These are phyloP conservation scores for Phytophthora colocasiae DNA, from an alignment of 352 stramenopile genomes.

Conservation along the genomic window DNA sequence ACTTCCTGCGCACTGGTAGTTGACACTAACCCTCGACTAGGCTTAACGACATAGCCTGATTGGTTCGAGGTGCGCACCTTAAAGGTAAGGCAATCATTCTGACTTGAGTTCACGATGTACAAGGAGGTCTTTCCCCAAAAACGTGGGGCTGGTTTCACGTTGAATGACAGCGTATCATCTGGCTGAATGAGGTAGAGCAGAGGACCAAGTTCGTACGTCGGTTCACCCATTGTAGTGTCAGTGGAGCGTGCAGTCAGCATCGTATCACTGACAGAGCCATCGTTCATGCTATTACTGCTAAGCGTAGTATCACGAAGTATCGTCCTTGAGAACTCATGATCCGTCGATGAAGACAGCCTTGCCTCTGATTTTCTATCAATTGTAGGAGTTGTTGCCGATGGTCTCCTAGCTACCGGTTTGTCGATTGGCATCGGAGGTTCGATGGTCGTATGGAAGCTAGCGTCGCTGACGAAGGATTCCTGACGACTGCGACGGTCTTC, in stretches of 20 bases:
- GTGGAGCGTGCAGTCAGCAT: constrained; percentile 36
- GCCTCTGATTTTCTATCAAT: constrained; percentile 18
- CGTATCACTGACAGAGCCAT: constrained; percentile 38
- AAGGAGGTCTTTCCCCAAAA: constrained; percentile 52
- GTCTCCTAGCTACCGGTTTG: constrained; percentile 8
- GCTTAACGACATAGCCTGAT: constrained; percentile 77
- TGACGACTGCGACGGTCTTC: constrained; percentile 17
- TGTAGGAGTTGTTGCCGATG: constrained; percentile 12
- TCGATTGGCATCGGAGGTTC: constrained; percentile 15
- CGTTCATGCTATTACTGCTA: constrained; percentile 29
- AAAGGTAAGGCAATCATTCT: constrained; percentile 61
- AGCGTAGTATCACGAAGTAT: constrained; percentile 25
- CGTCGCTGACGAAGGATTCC: constrained; percentile 31
- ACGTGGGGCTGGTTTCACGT: constrained; percentile 41
- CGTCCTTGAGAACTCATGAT: not conserved
- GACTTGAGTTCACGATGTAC: constrained; percentile 70
- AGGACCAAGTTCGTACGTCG: constrained; percentile 17
- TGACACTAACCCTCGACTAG: constrained; percentile 66
- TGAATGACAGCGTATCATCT: constrained; percentile 50
- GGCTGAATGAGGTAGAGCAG: constrained; percentile 56
- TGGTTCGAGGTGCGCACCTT: constrained; percentile 87
- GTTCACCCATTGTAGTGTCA: constrained; percentile 10
- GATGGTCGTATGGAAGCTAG: constrained; percentile 40
- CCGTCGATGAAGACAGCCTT: constrained; percentile 16
- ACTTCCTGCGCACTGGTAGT: constrained; percentile 67